Evolutionary conservation across 1,139 yeast species (phyloP).

Genomic region (Debaryomycetaceae sp.): DNA sequence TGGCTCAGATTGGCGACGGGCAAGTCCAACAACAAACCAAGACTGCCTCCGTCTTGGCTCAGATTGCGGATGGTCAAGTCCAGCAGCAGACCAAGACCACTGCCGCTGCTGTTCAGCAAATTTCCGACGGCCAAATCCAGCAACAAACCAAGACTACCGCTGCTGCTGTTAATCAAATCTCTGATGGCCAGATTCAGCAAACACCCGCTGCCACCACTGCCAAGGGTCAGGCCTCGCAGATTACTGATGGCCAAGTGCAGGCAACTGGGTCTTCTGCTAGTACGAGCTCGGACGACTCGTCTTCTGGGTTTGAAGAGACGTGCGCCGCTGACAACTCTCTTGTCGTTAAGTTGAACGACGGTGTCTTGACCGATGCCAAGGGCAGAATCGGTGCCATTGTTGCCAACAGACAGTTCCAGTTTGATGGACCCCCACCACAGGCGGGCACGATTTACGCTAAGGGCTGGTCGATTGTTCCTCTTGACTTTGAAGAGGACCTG

Average conservation of each 20-base stretch:
- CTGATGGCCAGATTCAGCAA: conserved; percentile 44
- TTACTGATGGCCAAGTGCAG: conserved; percentile 30
- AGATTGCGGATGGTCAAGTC: conserved; percentile 39
- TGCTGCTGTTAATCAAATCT: conserved; percentile 32
- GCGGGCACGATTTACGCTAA: conserved; percentile 38
- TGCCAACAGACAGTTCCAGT: conserved; percentile 44
- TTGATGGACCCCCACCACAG: conserved; percentile 43
- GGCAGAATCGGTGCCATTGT: conserved; percentile 42
- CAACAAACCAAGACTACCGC: conserved; percentile 26
- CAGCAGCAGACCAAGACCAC: conserved; percentile 29
- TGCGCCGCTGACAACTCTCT: conserved; percentile 28
- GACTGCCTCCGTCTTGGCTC: conserved; percentile 31
- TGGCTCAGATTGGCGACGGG: conserved; percentile 36
- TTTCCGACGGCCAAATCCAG: conserved; percentile 41
- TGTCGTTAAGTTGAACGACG: conserved; percentile 23
- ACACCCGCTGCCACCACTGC: conserved; percentile 18
- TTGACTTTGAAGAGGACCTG: conserved; percentile 11
- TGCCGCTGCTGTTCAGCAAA: conserved; percentile 23
- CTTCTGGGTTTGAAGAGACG: conserved; percentile 14
- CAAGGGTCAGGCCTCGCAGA: conserved; percentile 16
- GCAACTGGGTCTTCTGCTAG: conserved; percentile 7
- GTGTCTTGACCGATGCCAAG: conserved; percentile 27
- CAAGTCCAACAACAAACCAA: conserved; percentile 32
- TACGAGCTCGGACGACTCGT: conserved; percentile 5
- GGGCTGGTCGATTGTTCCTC: conserved; percentile 34